Conservation (phyloP, 371 early-diverging fungal genomes). For the Mucor plumbeus region DNA sequence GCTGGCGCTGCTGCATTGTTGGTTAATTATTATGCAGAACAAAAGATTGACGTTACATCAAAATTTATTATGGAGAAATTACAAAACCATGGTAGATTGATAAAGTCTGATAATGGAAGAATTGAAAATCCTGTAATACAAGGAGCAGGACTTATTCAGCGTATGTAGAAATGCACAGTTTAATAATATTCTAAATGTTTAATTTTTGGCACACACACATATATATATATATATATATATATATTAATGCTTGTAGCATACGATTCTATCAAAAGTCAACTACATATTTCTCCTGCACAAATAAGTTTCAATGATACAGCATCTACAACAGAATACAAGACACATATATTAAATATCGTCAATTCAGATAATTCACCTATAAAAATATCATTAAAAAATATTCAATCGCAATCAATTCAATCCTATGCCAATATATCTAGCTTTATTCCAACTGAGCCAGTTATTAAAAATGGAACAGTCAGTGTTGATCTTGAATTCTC, state of each 20-base stretch:
- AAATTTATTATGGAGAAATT: constrained; percentile 41
- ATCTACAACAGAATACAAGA: constrained; percentile 41
- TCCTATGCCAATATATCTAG: constrained; percentile 31
- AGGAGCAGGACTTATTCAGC: constrained; percentile 83
- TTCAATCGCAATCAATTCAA: constrained; percentile 46
- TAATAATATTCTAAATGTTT: too few relatives aligned
- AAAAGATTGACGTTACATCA: constrained; percentile 20
- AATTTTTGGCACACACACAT: too few relatives aligned
- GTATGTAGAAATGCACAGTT: constrained; percentile 22
- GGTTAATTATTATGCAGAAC: constrained; percentile 41
- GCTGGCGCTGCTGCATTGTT: constrained; percentile 72
- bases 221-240: too few relatives aligned
- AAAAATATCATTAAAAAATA: constrained; percentile 35
- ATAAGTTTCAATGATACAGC: constrained; percentile 75
- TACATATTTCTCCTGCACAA: constrained; percentile 64
- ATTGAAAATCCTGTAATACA: constrained; percentile 56
- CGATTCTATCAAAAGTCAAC: constrained; percentile 56
- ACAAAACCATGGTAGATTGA: constrained; percentile 57
- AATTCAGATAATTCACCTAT: constrained; percentile 42
- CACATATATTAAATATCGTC: constrained; percentile 49
- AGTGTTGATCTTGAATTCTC: constrained; percentile 42
- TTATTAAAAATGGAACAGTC: constrained; percentile 26
- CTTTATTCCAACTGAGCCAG: constrained; percentile 28
- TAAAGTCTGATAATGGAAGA: constrained; percentile 29
- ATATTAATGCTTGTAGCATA: constrained; percentile 33